These are phyloP conservation scores for Wickerhamiella kazuoi DNA, from an alignment of 805 yeast species.

Conservation along the genomic window DNA sequence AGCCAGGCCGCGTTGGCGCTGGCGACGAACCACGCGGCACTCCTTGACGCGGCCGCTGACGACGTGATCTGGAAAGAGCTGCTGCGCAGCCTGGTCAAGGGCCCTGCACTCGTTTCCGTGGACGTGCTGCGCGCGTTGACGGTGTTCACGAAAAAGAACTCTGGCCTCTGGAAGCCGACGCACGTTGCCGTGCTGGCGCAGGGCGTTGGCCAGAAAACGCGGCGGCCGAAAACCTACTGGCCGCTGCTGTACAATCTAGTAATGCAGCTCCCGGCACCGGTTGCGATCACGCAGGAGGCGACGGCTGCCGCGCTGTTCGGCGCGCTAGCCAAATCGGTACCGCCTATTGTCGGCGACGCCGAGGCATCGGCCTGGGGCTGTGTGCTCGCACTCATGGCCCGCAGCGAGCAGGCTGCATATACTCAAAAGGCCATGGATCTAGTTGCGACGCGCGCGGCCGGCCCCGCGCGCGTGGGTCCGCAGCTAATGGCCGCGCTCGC, in stretches of 20 bases:
- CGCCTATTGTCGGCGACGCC: constrained; percentile 4
- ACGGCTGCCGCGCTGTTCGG: constrained; percentile 2
- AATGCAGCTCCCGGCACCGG: not conserved
- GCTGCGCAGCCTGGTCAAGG: constrained; percentile 11
- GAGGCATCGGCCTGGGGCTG: constrained; percentile 16
- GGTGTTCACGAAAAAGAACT: constrained; percentile 27
- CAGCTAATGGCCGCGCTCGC: not conserved
- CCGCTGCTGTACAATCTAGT: constrained; percentile 11
- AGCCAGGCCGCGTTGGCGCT: constrained; percentile 27
- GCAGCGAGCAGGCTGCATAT: too few species aligned
- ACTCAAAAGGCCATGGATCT: not conserved
- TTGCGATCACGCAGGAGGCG: not conserved
- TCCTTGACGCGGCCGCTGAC: constrained; percentile 6
- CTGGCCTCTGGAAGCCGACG: constrained; percentile 14
- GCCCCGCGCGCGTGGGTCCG: too few species aligned
- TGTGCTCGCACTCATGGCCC: constrained; percentile 9
- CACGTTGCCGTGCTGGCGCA: constrained; percentile 9
- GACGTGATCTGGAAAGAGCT: constrained; percentile 9
- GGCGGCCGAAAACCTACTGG: constrained; percentile 11
- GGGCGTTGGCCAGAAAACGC: constrained; percentile 7
- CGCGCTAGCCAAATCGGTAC: constrained; percentile 7
- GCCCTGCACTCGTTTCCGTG: constrained; percentile 9
- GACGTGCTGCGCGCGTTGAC: constrained; percentile 23
- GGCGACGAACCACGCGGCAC: constrained; percentile 18
- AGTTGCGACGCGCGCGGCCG: too few species aligned